Base-by-base conservation (phyloP, 2,329 filamentous ascomycete species). In the Xenoacremonium recifei region DNA sequence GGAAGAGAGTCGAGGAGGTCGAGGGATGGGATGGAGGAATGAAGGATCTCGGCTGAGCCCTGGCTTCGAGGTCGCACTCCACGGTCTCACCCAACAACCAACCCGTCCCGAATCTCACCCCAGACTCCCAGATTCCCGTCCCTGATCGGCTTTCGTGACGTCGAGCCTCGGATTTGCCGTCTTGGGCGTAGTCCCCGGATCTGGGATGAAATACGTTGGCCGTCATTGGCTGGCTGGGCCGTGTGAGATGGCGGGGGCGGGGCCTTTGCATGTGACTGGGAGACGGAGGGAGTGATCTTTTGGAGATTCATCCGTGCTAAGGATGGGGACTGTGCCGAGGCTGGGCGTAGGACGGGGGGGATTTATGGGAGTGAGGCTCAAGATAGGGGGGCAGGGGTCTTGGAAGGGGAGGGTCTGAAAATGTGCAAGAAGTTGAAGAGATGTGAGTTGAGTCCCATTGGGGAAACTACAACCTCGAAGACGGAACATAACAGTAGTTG, bases 81-180 rank as follows among this genome's bases (percentile, higher is more conserved):
- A 16, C 30, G 15, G 15, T 20, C 17, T 31, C 32, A 18, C 32
- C 18, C 23, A 18, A 34, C n/a, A 36, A 11, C 31, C 18, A 13
- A 34, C 34, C 20, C 29, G 21, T 35, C 33, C 40, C 13, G 33
- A n/a, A n/a, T n/a, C n/a, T n/a, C n/a, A n/a, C n/a, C n/a, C n/a
- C n/a, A n/a, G n/a, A n/a, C n/a, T n/a, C n/a, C n/a, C n/a, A n/a
- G n/a, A n/a, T n/a, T n/a, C n/a, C n/a, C n/a, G 21, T 31, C 19
- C 27, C 42, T 34, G 23, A 30, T 29, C 45, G 39, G 42, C 42
- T 33, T 6, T 31, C 16, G 40, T 42, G 45, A 42, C 42, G 39
- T 45, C 45, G 45, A 23, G 44, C 48, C 48, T 48, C 48, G 48
- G 48, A 31, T 38, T 41, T 39, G 35, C 47, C 41, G 44, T 19